Evolutionary conservation across 2,329 filamentous ascomycete species (phyloP).

Genomic region (Penicillium glabrum): DNA sequence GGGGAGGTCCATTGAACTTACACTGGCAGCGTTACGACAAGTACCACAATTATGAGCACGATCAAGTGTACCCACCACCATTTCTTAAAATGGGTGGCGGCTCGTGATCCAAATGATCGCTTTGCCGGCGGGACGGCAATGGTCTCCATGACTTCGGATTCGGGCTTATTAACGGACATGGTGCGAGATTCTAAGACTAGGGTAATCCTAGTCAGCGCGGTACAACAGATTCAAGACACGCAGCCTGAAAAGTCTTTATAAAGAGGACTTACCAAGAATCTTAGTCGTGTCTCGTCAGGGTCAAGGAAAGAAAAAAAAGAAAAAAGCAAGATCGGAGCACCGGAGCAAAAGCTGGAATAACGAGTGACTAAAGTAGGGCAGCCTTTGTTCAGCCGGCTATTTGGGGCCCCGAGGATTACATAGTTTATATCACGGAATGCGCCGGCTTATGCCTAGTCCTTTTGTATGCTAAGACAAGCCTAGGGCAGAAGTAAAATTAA

Average conservation of each 20-base stretch:
- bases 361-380: conserved; percentile 4
- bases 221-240: neutral
- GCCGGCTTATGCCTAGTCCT: neutral
- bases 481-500: neutral
- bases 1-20: conserved; percentile 37
- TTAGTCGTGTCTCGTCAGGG: neutral
- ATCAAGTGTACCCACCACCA: conserved; percentile 59
- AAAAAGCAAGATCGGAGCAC: neutral
- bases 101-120: conserved; percentile 25
- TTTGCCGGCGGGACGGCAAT: conserved; percentile 14
- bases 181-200: neutral
- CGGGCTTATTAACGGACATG: conserved; percentile 9
- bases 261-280: neutral
- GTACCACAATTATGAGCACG: conserved; percentile 49
- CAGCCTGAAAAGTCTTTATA: neutral
- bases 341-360: neutral
- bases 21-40: conserved; percentile 58
- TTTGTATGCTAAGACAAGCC: neutral
- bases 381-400: neutral
- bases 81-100: conserved; percentile 38
- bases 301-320: neutral
- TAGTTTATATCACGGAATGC: conserved; percentile 3
- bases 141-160: conserved; percentile 24
- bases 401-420: neutral
- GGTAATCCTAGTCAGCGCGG: neutral